Percentiles rank a stretch among this genome's conserved stretches.
Conservation (phyloP, 2,329 filamentous ascomycete genomes). For the Alternaria arbusti region DNA sequence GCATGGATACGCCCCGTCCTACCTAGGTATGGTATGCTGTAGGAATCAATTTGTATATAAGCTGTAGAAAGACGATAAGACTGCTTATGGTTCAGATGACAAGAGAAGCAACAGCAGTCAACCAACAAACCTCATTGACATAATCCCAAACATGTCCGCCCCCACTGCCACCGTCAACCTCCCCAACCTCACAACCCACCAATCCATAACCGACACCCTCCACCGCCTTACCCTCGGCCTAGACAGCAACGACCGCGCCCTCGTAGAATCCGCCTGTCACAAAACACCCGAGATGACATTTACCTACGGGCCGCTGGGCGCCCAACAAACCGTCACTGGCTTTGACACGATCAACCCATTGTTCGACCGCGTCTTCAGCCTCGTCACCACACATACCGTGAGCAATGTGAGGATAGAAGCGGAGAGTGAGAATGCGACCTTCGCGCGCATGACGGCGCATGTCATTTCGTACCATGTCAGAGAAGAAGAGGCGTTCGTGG, state of each 20-base stretch:
- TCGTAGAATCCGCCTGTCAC: conserved; percentile 31
- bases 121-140: background rate
- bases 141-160: background rate
- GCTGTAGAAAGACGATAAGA: background rate
- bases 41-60: background rate
- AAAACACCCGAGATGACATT: conserved; percentile 24
- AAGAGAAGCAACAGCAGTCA: background rate
- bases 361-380: conserved; percentile 20
- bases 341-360: conserved; percentile 23
- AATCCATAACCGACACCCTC: conserved; percentile 32
- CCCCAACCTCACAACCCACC: conserved; percentile 20
- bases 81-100: background rate
- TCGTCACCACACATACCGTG: conserved; percentile 30
- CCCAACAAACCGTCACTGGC: conserved; percentile 13
- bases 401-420: conserved; percentile 32
- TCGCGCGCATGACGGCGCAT: conserved; percentile 26
- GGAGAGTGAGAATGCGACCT: conserved; percentile 14
- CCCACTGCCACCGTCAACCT: background rate
- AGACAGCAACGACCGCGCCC: conserved; percentile 26
- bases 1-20: background rate
- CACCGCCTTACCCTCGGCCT: conserved; percentile 30
- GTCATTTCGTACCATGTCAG: conserved; percentile 29
- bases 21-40: background rate
- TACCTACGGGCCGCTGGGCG: conserved; percentile 14
- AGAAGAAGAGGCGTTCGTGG: conserved; percentile 23